Conservation (phyloP, 2,329 filamentous ascomycete genomes). For the Neofusicoccum parvum region DNA sequence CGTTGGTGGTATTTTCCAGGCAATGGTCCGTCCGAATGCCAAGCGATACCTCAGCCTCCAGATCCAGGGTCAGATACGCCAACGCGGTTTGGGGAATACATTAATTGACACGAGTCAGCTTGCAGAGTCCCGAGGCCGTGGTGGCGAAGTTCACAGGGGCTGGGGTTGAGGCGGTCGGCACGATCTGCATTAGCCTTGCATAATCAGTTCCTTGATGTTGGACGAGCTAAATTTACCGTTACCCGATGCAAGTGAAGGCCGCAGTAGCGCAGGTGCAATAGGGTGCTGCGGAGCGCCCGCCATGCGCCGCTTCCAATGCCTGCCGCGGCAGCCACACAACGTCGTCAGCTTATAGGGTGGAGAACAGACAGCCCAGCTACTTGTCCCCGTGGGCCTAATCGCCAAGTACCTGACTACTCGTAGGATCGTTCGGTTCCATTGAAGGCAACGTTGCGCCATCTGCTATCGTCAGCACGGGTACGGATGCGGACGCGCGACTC, state of each 20-base stretch:
- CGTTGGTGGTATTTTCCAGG: neutral
- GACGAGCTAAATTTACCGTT: neutral
- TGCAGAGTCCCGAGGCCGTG: neutral
- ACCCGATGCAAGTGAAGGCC: neutral
- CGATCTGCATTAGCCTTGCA: neutral
- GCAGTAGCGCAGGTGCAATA: neutral
- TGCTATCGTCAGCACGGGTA: neutral
- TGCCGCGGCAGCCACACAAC: neutral
- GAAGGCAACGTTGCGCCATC: neutral
- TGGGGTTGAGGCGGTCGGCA: neutral
- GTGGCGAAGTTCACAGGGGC: neutral
- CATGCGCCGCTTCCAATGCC: neutral
- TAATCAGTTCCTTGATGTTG: neutral
- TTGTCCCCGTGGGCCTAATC: too few species aligned
- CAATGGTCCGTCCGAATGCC: neutral
- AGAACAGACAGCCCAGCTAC: neutral
- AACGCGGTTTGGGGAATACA: neutral
- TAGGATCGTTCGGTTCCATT: neutral
- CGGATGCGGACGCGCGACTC: neutral
- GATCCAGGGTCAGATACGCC: neutral
- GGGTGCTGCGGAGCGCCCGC: neutral
- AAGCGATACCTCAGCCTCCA: neutral
- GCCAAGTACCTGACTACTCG: neutral
- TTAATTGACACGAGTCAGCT: neutral
- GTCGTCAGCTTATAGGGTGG: neutral